Evolutionary conservation across 2,329 filamentous ascomycete species (phyloP), one percentile per base, ranked within the genome.

Genomic region (Rhytidhysteron rufulum): DNA sequence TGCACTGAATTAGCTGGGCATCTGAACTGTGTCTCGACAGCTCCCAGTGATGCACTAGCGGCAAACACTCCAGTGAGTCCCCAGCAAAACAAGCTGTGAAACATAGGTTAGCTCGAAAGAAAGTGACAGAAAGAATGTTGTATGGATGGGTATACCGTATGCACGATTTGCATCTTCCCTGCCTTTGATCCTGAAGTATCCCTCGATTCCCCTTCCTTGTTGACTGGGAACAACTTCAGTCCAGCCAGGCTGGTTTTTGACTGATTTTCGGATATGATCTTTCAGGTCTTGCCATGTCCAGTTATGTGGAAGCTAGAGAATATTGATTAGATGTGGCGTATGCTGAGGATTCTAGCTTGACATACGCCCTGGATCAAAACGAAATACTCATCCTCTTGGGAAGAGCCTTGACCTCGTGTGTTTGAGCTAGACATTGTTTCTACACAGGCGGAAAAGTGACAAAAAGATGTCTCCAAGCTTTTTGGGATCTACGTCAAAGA

Each of bases 171-270:
- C 62, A 43, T 66, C 63, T 41, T 57, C 53, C 16, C 42, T 49
- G n/a, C 56, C 52, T 30, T 51, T 57, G n/a, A 67, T 47, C 39
- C 55, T 56, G 42, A 59, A 63, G 56, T 60, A 66, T 20, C 57
- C 62, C 41, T 64, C 54, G 48, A 52, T 59, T 17, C 60, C 57
- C 42, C 49, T 48, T 31, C 25, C 30, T 34, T 50, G 47, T 44
- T 37, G 50, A 8, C 55, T 57, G 19, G 52, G 38, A 15, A 47
- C 49, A 4, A 65, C 57, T n/a, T 66, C 54, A 10, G 55, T 56
- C 63, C 62, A 66, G 3, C 62, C 62, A 15, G 63, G 63, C 22
- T 66, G 62, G 33, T 60, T 53, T 34, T 56, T 56, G 16, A 65
- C 54, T 7, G 53, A 47, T 37, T 51, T 57, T 7, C 63, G 55